Conservation (phyloP, 371 early-diverging fungal species). For the Parasitella parasitica region DNA sequence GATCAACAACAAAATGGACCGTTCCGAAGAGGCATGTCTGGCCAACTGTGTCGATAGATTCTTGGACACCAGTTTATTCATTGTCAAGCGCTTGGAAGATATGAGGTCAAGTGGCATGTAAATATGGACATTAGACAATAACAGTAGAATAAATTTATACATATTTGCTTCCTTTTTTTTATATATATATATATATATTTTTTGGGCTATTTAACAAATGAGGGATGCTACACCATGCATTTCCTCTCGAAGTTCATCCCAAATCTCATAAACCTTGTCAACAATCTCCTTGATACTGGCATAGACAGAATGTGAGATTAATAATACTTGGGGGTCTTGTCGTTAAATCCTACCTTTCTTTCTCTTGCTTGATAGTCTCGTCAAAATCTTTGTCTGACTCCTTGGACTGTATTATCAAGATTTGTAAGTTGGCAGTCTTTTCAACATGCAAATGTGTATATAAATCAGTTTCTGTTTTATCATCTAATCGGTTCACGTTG, state of each 20-base stretch:
- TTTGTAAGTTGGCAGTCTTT: constrained; percentile 41
- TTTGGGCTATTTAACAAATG: constrained; percentile 9
- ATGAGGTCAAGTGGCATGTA: constrained; percentile 35
- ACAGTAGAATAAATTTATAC: too few relatives aligned
- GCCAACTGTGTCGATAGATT: constrained; percentile 83
- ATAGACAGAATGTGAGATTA: neutral
- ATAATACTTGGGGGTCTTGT: neutral
- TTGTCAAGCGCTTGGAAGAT: constrained; percentile 68
- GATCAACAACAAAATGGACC: constrained; percentile 66
- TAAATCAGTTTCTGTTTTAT: neutral
- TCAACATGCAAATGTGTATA: neutral
- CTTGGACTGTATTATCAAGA: constrained; percentile 36
- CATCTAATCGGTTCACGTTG: too few relatives aligned
- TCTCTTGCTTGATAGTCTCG: constrained; percentile 27
- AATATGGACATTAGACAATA: constrained; percentile 1
- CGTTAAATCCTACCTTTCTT: constrained; percentile 22
- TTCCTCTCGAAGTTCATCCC: constrained; percentile 48
- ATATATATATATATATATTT: neutral
- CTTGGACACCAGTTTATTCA: constrained; percentile 72
- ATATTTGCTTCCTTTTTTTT: too few relatives aligned
- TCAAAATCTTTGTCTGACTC: constrained; percentile 46
- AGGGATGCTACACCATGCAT: constrained; percentile 30
- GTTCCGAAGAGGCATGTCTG: constrained; percentile 69
- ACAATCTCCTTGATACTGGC: constrained; percentile 10
- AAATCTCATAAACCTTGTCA: constrained; percentile 35